Percentiles rank a stretch among this genome's conserved stretches.
Evolutionary conservation across 1,139 yeast species (phyloP).

Genomic region (Pichia norvegensis): DNA sequence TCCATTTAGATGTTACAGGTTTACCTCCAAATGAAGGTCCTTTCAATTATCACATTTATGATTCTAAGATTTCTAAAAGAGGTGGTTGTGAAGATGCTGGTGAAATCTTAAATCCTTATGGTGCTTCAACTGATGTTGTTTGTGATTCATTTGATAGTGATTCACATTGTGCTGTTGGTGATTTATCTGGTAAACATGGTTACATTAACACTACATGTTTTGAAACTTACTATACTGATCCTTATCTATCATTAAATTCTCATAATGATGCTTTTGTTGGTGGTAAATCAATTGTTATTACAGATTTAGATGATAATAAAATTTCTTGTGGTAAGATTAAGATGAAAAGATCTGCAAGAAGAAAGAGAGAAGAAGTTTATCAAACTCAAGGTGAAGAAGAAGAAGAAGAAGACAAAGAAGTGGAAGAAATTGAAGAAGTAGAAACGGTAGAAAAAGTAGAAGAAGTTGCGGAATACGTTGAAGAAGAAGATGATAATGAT

Average conservation of each 20-base stretch:
- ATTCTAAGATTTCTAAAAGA: slow-evolving; percentile 34
- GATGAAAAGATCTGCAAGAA: slow-evolving; percentile 15
- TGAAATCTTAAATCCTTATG: slow-evolving; percentile 46
- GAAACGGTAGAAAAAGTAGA: no score
- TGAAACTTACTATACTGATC: slow-evolving; percentile 44
- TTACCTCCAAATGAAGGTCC: slow-evolving; percentile 51
- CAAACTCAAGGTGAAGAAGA: background rate
- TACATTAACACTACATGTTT: slow-evolving; percentile 51
- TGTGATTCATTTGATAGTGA: slow-evolving; percentile 37
- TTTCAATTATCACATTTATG: slow-evolving; percentile 50
- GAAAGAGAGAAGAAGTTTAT: slow-evolving; percentile 1
- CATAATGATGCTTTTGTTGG: slow-evolving; percentile 41
- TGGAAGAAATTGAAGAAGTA: no score
- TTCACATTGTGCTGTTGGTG: slow-evolving; percentile 51
- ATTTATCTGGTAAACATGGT: slow-evolving; percentile 57
- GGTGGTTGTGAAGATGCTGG: slow-evolving; percentile 49
- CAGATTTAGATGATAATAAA: slow-evolving; percentile 40
- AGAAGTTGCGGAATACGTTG: no score
- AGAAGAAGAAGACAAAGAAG: no score
- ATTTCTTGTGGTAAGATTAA: slow-evolving; percentile 43
- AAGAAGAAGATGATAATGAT: background rate
- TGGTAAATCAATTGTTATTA: slow-evolving; percentile 47
- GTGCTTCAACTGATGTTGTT: slow-evolving; percentile 25
- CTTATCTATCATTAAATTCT: slow-evolving; percentile 44
- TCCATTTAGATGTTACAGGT: slow-evolving; percentile 50